Evolutionary conservation across 495 filamentous ascomycete genomes (phyloP).

Genomic region (Patellaria atrata): DNA sequence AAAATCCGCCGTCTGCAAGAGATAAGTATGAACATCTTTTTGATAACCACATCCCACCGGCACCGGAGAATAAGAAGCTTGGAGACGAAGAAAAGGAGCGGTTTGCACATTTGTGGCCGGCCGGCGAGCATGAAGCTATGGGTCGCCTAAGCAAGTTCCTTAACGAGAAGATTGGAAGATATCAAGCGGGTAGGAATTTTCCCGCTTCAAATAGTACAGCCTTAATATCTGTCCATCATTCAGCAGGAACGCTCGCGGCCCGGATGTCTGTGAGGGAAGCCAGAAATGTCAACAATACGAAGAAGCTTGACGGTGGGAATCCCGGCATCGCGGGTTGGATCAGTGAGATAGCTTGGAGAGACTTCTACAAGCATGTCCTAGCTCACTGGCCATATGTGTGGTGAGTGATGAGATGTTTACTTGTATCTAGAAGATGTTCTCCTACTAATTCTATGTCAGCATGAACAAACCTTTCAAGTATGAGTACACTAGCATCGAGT

Average conservation of each 20-base stretch:
- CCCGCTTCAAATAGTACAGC: conserved; percentile 50
- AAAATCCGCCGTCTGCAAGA: conserved; percentile 44
- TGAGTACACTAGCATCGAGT: conserved; percentile 66
- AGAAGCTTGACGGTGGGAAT: conserved; percentile 53
- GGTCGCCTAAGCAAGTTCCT: conserved; percentile 56
- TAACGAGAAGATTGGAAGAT: conserved; percentile 44
- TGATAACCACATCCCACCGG: conserved; percentile 42
- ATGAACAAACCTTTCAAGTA: conserved; percentile 94
- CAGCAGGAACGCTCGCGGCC: conserved; percentile 61
- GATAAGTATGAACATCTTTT: conserved; percentile 46
- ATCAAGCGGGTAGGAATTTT: conserved; percentile 47
- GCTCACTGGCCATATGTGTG: conserved; percentile 81
- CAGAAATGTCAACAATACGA: conserved; percentile 49
- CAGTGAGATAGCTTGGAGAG: conserved; percentile 77
- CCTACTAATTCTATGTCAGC: conserved; percentile 33
- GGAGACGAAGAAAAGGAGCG: conserved; percentile 42
- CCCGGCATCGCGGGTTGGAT: conserved; percentile 65
- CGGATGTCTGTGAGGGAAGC: conserved; percentile 58
- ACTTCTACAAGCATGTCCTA: conserved; percentile 85
- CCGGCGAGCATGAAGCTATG: conserved; percentile 64
- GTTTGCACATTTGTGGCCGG: conserved; percentile 52
- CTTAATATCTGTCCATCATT: conserved; percentile 64
- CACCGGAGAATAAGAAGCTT: conserved; percentile 51
- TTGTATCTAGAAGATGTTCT: too few relatives aligned
- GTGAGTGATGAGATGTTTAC: too few relatives aligned